Base-by-base conservation (phyloP, 2,329 filamentous ascomycete species). In the Cryoendolithus antarcticus region DNA sequence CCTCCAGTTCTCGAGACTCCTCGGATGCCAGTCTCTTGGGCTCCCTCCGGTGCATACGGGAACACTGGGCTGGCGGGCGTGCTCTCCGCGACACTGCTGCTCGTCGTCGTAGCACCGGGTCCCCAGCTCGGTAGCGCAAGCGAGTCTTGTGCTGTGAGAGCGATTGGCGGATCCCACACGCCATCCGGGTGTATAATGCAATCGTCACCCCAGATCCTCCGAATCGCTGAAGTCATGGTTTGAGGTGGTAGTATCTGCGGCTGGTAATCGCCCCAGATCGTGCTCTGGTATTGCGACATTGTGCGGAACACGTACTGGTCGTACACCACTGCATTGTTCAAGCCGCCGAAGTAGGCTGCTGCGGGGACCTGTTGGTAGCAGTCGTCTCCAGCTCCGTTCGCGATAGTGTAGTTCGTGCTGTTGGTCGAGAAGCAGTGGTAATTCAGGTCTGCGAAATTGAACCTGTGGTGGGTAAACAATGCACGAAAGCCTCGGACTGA, bases 301-400 rank as follows among this genome's bases (percentile, higher is more conserved):
- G 36, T 40, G n/a, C 39, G 15, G 24, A 41, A 41, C 2, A 34
- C 35, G 3, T 37, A 31, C 27, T 34, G 36, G 12, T 35, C 35
- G 6, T 33, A 30, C 3, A 33, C 37, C 11, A 42, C 44, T 19
- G 37, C 35, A 8, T 42, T 38, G 40, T 35, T 30, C 31, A 34
- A 39, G 24, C 11, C 38, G 15, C 36, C 42, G 9, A 45, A 54
- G 38, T 54, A 54, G 3, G 51, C 50, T 2, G 34, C 35, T 2
- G 50, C 48, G 7, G 45, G 48, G 2, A 54, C 50, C 30, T 52
- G 35, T 34, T 51, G 49, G 21, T 51, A 54, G 37, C 51, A 54
- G 8, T 45, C 41, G 10, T 45, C 31, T 4, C 41, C 42, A 6
- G 35, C 34, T 4, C 31, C 32, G 12, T 51, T 41, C 15, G 46